These are phyloP conservation scores for Anastatica hierochuntica DNA, from an alignment of 345 rosid species.

Conservation along the genomic window DNA sequence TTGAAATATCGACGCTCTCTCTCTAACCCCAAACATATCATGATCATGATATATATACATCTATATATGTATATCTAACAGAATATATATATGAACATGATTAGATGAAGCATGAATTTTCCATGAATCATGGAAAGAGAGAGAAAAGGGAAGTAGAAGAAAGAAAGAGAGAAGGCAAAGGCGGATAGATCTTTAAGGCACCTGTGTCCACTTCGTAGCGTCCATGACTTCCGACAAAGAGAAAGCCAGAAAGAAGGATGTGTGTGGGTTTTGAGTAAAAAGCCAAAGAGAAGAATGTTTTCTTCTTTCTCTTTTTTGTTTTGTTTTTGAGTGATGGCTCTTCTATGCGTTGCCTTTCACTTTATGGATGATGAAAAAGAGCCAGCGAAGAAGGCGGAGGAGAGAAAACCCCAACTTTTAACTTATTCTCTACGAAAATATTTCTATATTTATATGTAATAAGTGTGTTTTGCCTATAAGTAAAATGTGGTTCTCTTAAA, in stretches of 20 bases:
- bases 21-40: not conserved
- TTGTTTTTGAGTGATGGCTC: conserved; percentile 26
- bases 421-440: conserved; percentile 14
- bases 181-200: conserved; percentile 11
- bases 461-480: not conserved
- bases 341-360: conserved; percentile 29
- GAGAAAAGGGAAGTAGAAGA: not conserved
- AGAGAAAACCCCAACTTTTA: conserved; percentile 8
- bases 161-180: conserved; percentile 11
- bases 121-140: not conserved
- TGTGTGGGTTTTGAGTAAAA: conserved; percentile 18
- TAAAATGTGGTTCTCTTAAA: not conserved
- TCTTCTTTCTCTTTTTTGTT: conserved; percentile 14
- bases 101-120: not conserved
- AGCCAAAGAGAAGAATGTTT: conserved; percentile 27
- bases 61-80: not conserved
- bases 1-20: too few relatives aligned
- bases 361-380: conserved; percentile 24
- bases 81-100: too few relatives aligned
- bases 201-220: conserved; percentile 37
- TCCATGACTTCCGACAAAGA: conserved; percentile 32
- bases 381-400: conserved; percentile 31
- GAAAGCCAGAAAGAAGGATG: conserved; percentile 24
- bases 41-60: not conserved
- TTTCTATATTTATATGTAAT: not conserved